Evolutionary conservation across 192 early-diverging fungal genomes (phyloP).

Genomic region (Chytriomyces sp.): DNA sequence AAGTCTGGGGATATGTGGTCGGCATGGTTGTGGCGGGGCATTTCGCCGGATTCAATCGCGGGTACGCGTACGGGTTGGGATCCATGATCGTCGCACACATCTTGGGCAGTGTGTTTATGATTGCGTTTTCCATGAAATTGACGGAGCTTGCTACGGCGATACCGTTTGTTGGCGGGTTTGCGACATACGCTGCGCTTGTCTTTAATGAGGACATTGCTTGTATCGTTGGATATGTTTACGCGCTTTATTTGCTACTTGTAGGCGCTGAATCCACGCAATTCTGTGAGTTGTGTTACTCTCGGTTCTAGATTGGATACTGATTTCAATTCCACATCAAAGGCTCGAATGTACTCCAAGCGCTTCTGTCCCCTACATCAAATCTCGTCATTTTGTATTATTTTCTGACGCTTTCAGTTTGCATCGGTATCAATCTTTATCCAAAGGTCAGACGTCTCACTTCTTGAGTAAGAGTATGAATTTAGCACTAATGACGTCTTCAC

Average conservation of each 20-base stretch:
- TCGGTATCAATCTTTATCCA: background rate
- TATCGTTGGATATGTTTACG: conserved; percentile 2
- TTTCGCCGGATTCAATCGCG: conserved; percentile 32
- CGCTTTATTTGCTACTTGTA: background rate
- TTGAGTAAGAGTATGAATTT: too few relatives aligned
- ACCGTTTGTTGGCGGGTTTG: conserved; percentile 15
- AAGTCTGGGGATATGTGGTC: background rate
- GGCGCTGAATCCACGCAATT: background rate
- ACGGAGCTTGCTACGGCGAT: conserved; percentile 15
- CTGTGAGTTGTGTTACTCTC: background rate
- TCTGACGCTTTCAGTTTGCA: background rate
- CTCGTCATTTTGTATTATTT: background rate
- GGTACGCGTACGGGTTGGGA: conserved; percentile 32
- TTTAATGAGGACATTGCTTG: background rate
- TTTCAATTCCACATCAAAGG: too few relatives aligned
- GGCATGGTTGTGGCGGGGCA: conserved; percentile 29
- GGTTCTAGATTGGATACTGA: background rate
- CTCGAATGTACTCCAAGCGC: background rate
- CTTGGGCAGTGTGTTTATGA: conserved; percentile 7
- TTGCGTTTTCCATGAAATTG: background rate
- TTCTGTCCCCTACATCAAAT: background rate
- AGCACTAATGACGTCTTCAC: too few relatives aligned
- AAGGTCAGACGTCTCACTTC: too few relatives aligned
- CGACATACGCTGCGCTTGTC: background rate
- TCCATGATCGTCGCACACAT: conserved; percentile 32